These are phyloP conservation scores for Salix udensis DNA, from an alignment of 345 rosid species.

Conservation along the genomic window DNA sequence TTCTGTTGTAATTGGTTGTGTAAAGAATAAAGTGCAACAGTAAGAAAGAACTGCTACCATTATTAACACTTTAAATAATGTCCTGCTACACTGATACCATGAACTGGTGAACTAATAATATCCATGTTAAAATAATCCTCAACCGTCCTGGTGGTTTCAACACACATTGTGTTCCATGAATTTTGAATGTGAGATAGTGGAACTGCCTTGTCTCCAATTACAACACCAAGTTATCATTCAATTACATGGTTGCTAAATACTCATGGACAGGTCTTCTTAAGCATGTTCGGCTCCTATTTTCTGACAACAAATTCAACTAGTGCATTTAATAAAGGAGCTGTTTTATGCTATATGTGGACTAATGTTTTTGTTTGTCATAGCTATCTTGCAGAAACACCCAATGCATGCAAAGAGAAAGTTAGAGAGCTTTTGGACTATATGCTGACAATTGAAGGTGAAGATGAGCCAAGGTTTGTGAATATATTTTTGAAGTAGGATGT, in stretches of 20 bases:
- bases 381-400: slow-evolving; percentile 87
- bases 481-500: not conserved
- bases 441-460: slow-evolving; percentile 82
- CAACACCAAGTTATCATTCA: too few species aligned
- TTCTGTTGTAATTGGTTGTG: too few species aligned
- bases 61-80: too few species aligned
- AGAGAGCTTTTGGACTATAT: slow-evolving; percentile 61
- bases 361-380: slow-evolving; percentile 33
- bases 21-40: too few species aligned
- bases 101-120: too few species aligned
- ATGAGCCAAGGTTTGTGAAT: slow-evolving; percentile 68
- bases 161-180: too few species aligned
- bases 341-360: not conserved
- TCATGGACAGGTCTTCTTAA: not conserved
- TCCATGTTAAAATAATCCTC: too few species aligned
- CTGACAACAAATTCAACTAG: not conserved
- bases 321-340: not conserved
- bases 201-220: too few species aligned
- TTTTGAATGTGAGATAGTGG: too few species aligned
- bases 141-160: too few species aligned
- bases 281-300: not conserved
- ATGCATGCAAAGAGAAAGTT: slow-evolving; percentile 72
- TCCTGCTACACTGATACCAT: too few species aligned
- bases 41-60: too few species aligned
- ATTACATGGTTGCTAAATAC: not conserved